Evolutionary conservation across 2,329 filamentous ascomycete genomes (phyloP).

Genomic region (Raffaelea ambrosiae): DNA sequence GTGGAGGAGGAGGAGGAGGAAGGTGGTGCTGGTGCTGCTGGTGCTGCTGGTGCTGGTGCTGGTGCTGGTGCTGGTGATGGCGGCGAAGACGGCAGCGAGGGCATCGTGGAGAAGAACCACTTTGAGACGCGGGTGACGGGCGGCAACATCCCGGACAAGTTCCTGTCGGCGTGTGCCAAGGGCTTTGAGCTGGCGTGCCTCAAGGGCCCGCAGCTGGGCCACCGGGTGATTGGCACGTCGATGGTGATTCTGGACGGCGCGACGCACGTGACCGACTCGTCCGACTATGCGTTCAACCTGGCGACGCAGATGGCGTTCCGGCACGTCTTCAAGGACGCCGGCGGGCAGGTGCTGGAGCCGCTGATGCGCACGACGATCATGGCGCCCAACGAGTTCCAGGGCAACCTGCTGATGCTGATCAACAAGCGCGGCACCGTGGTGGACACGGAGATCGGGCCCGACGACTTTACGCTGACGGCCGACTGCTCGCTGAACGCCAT

Average conservation of each 20-base stretch:
- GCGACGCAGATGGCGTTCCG: conserved; percentile 95
- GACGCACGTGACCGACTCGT: conserved; percentile 96
- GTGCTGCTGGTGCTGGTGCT: background rate
- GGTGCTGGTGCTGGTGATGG: background rate
- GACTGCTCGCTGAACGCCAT: conserved; percentile 94
- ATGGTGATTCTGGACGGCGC: conserved; percentile 97
- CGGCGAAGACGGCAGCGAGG: conserved; percentile 9
- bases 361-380: conserved; percentile 98
- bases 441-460: conserved; percentile 86
- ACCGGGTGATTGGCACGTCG: conserved; percentile 78
- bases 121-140: conserved; percentile 86
- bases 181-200: conserved; percentile 78
- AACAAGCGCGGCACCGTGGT: conserved; percentile 96
- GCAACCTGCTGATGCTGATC: conserved; percentile 85
- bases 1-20: background rate
- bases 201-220: conserved; percentile 84
- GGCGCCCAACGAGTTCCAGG: conserved; percentile 94
- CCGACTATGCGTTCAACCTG: conserved; percentile 89
- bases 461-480: conserved; percentile 87
- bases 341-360: conserved; percentile 82
- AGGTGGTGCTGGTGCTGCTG: too few species aligned
- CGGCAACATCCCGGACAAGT: conserved; percentile 92
- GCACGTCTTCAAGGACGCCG: conserved; percentile 77
- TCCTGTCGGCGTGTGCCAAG: conserved; percentile 87
- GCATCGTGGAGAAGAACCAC: conserved; percentile 57